Conservation (phyloP, 169 alveolate species). For the Plasmodium berghei region DNA sequence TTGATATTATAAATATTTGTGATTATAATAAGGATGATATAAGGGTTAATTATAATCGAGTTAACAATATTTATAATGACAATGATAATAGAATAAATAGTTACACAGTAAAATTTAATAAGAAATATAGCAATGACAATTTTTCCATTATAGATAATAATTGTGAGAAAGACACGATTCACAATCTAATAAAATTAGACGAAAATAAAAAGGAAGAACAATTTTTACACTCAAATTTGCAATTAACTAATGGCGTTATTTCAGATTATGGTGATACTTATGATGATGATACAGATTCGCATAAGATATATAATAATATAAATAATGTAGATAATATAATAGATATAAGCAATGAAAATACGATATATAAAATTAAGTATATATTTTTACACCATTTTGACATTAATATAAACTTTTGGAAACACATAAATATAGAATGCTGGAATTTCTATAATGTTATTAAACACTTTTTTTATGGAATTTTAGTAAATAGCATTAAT, state of each 20-base stretch:
- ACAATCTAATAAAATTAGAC: background rate
- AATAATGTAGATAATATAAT: background rate
- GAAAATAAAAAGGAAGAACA: background rate
- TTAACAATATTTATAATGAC: background rate
- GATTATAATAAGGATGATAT: background rate
- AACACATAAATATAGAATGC: constrained; percentile 44
- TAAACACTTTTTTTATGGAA: constrained; percentile 13
- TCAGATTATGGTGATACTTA: background rate
- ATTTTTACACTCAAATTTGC: too few species aligned
- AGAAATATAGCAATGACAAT: background rate
- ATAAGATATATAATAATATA: background rate
- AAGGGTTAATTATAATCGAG: background rate
- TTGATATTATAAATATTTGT: background rate
- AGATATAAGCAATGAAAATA: background rate
- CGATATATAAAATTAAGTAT: constrained; percentile 4
- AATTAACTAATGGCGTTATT: background rate
- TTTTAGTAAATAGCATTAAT: constrained; percentile 23
- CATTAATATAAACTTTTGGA: constrained; percentile 30
- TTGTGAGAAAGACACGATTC: background rate
- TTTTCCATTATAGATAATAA: background rate
- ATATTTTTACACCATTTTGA: constrained; percentile 38
- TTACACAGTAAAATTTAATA: background rate
- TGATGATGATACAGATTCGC: background rate
- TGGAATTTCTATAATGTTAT: constrained; percentile 62
- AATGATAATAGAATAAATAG: background rate